phyloP scores from a whole-genome alignment of 2,329 filamentous ascomycete species.

The Arthrobotrys pseudoclavata region DNA sequence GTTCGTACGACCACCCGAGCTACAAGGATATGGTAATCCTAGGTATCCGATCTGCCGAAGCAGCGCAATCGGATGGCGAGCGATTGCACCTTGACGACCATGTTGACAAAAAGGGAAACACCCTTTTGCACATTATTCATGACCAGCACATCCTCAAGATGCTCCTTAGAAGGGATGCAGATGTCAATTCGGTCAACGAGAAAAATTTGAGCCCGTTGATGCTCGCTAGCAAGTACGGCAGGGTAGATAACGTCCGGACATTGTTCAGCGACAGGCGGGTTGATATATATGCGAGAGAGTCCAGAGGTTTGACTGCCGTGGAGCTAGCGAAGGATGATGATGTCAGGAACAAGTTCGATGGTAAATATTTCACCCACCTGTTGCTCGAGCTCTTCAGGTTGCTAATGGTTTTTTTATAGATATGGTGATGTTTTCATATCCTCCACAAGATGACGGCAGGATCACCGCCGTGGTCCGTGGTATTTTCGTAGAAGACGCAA shows the following conservation, averaged over 20 bases:
- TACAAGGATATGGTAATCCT: conserved; percentile 90
- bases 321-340: conserved; percentile 98
- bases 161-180: conserved; percentile 87
- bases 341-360: conserved; percentile 92
- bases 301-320: conserved; percentile 90
- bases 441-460: conserved; percentile 79
- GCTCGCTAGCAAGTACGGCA: conserved; percentile 98
- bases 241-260: conserved; percentile 90
- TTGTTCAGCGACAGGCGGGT: conserved; percentile 90
- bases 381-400: not conserved
- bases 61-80: conserved; percentile 80
- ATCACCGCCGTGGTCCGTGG: conserved; percentile 94
- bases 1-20: conserved; percentile 91
- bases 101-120: conserved; percentile 92
- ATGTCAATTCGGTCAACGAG: conserved; percentile 95
- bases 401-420: conserved; percentile 68
- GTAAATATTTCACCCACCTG: conserved; percentile 47
- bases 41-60: conserved; percentile 80
- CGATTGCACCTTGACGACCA: conserved; percentile 93
- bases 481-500: conserved; percentile 97
- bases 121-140: conserved; percentile 93
- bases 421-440: conserved; percentile 83
- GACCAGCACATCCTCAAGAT: conserved; percentile 83
- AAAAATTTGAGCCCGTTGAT: conserved; percentile 95
- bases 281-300: conserved; percentile 84